Base-by-base conservation (phyloP, 352 stramenopile species). In the Globisporangium barbulae region DNA sequence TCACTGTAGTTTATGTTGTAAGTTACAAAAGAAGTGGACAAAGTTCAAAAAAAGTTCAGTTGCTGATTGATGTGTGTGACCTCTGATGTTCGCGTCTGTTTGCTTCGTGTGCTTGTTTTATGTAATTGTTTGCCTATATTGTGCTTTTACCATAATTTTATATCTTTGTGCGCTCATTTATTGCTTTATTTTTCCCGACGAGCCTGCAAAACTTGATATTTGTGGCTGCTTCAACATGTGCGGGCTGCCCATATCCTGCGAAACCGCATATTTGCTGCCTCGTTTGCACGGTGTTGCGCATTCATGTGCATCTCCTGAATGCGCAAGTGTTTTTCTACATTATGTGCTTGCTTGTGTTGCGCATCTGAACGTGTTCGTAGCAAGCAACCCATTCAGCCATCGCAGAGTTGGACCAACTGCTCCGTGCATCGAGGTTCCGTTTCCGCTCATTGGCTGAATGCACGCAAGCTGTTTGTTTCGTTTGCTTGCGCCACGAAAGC, bases 1-100 rank as follows among this genome's bases (percentile, higher is more conserved):
- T 42, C 50, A 19, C 30, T 17, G 50, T 57, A 57, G 3, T 30
- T 57, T 57, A 42, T 19, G 0, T 0, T 30, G 30, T 57, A 57
- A 30, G 2, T 2, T 57, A 57, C 50, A 19, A 1, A 19, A 57
- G 50, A 57, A 57, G 30, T 2, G 25, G 28, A 37, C 48, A 54
- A 54, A 54, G 47, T 39, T 39, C 33, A 39, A 39, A 39, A 39
- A 39, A 50, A 50, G 44, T 57, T 42, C 50, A 57, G 50, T 28
- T 22, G 49, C 8, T 41, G 35, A 41, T 12, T 55, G 49, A 55
- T 33, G 47, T 53, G 48, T 42, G 50, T 57, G 50, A 57, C 50
- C 50, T 57, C 50, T 57, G 50, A 42, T 56, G 50, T 30, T 56
- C 49, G 8, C 30, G 30, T 44, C 30, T 57, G 30, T 57, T 57